Conservation (phyloP, 75 land plant genomes). For the Isoetes taiwanensis region DNA sequence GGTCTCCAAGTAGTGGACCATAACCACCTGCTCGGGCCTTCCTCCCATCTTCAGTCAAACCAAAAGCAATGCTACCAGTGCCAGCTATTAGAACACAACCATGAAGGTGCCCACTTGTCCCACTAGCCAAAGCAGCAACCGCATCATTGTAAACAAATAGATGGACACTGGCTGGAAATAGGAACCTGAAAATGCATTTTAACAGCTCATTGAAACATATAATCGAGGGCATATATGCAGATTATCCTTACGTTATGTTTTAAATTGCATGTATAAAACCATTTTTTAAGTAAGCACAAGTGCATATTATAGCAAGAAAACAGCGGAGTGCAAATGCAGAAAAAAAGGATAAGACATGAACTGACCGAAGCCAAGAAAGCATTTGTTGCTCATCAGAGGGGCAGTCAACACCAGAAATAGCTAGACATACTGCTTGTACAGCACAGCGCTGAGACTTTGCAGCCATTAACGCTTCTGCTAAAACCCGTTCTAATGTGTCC, state of each 20-base stretch:
- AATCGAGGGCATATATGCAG: neutral
- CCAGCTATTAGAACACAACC: slow-evolving; percentile 93
- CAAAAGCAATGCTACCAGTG: slow-evolving; percentile 79
- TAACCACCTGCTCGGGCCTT: slow-evolving; percentile 84
- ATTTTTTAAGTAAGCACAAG: neutral
- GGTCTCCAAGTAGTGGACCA: slow-evolving; percentile 84
- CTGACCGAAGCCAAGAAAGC: slow-evolving; percentile 58
- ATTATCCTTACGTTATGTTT: neutral
- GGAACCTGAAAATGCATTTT: slow-evolving; percentile 28
- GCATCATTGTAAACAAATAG: slow-evolving; percentile 78
- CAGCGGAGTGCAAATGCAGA: neutral
- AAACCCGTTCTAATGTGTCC: slow-evolving; percentile 53
- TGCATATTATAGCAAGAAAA: neutral
- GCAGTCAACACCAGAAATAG: slow-evolving; percentile 71
- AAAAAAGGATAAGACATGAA: neutral
- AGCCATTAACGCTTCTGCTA: slow-evolving; percentile 54
- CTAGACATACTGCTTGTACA: slow-evolving; percentile 78
- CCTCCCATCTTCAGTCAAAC: slow-evolving; percentile 62
- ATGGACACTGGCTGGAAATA: slow-evolving; percentile 56
- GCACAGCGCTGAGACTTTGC: slow-evolving; percentile 34
- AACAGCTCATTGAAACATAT: neutral
- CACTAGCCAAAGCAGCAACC: slow-evolving; percentile 91
- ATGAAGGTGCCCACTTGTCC: slow-evolving; percentile 73
- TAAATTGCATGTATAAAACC: too few species aligned
- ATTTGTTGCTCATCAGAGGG: slow-evolving; percentile 50